Percentiles rank a stretch among this genome's conserved stretches.
Evolutionary conservation across 2,329 filamentous ascomycete species (phyloP).

Genomic region (Penicillium sp.): DNA sequence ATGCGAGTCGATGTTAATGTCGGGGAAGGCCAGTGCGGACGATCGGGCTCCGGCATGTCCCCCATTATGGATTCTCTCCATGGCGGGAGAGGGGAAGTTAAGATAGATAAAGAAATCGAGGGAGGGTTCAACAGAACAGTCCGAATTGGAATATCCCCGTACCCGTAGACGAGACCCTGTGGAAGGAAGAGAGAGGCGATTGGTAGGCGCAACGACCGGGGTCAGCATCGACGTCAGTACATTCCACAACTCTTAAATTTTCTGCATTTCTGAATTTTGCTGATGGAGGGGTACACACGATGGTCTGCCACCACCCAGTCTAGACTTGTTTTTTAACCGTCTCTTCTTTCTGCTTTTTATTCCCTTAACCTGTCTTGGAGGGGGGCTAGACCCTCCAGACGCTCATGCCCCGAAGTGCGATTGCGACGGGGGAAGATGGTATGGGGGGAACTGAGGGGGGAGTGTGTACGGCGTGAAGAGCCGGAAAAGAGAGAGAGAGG

Average conservation of each 20-base stretch:
- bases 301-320: constrained; percentile 9
- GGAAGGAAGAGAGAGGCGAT: constrained; percentile 21
- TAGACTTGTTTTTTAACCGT: background rate
- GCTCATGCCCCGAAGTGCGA: constrained; percentile 27
- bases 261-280: background rate
- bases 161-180: constrained; percentile 31
- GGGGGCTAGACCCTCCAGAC: constrained; percentile 32
- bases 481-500: constrained; percentile 1
- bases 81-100: constrained; percentile 13
- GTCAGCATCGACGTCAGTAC: constrained; percentile 15
- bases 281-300: constrained; percentile 5
- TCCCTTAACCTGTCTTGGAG: constrained; percentile 12
- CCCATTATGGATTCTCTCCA: constrained; percentile 36
- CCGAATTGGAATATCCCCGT: constrained; percentile 27
- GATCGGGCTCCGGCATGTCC: constrained; percentile 34
- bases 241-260: background rate
- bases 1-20: constrained; percentile 28
- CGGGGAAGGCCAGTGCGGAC: constrained; percentile 28
- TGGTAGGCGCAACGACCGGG: constrained; percentile 18
- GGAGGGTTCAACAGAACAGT: constrained; percentile 5
- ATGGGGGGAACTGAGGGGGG: background rate
- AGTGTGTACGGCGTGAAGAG: background rate
- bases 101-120: constrained; percentile 6
- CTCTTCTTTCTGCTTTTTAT: background rate
- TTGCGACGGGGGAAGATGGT: constrained; percentile 4